These are phyloP conservation scores for Trichoderma erinaceum DNA, from an alignment of 495 filamentous ascomycete species.

Conservation along the genomic window DNA sequence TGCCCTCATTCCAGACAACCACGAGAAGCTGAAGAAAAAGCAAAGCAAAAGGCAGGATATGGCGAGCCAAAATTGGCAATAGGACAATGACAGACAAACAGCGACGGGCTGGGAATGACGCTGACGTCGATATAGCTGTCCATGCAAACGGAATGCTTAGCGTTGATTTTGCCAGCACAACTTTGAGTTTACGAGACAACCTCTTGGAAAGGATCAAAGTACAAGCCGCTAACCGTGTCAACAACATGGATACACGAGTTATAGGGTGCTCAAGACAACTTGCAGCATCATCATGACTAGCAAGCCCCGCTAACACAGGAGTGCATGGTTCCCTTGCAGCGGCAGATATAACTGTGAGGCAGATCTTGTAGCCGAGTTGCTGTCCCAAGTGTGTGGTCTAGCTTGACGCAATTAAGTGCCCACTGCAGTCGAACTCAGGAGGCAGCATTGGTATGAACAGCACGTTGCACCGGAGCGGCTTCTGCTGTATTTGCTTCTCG, in stretches of 20 bases:
- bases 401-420: neutral
- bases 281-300: neutral
- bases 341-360: neutral
- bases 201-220: neutral
- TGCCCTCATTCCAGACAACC: slow-evolving; percentile 1
- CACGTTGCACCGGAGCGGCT: neutral
- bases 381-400: neutral
- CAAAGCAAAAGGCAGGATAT: neutral
- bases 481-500: neutral
- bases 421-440: slow-evolving; percentile 2
- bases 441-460: neutral
- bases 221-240: neutral
- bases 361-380: neutral
- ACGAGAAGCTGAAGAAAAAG: neutral
- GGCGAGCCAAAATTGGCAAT: neutral
- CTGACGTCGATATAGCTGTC: neutral
- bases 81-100: neutral
- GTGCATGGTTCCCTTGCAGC: neutral
- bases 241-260: neutral
- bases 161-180: neutral
- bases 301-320: neutral
- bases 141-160: neutral
- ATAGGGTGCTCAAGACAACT: neutral
- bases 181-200: neutral
- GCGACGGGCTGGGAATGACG: slow-evolving; percentile 3